Evolutionary conservation across 2,329 filamentous ascomycete species (phyloP).

Genomic region (Colletotrichum somersetense): DNA sequence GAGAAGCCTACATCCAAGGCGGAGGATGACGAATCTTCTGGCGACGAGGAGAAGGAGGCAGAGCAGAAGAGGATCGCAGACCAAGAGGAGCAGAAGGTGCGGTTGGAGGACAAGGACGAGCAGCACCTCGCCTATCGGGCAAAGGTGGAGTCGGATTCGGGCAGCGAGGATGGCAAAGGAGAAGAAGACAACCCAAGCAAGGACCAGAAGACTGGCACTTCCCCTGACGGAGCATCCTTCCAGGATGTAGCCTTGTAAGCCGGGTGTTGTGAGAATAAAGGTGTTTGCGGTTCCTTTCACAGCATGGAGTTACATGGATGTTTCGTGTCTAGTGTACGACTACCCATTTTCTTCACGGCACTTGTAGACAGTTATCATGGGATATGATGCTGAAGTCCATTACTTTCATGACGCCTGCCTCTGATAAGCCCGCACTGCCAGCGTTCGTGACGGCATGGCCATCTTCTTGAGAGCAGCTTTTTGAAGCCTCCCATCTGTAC

Average conservation of each 20-base stretch:
- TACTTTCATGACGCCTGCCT: not conserved
- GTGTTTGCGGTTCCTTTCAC: constrained; percentile 19
- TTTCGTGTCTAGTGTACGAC: constrained; percentile 30
- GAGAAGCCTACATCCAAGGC: constrained; percentile 42
- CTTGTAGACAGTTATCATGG: constrained; percentile 25
- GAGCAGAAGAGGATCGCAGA: constrained; percentile 54
- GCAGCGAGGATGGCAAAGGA: constrained; percentile 49
- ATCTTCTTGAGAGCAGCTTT: not conserved
- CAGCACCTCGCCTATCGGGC: constrained; percentile 66
- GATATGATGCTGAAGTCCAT: not conserved
- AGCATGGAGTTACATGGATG: constrained; percentile 38
- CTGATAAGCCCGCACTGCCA: not conserved
- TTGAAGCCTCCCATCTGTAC: not conserved
- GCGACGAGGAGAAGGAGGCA: constrained; percentile 49
- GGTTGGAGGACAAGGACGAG: constrained; percentile 66
- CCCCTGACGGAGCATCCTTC: constrained; percentile 71
- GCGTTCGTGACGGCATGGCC: not conserved
- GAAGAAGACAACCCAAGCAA: constrained; percentile 48
- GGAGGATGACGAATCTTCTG: constrained; percentile 48
- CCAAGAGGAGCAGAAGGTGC: constrained; percentile 68
- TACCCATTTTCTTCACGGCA: constrained; percentile 30
- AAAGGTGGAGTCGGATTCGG: constrained; percentile 43
- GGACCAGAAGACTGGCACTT: constrained; percentile 58
- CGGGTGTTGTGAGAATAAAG: not conserved
- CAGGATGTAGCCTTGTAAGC: constrained; percentile 72